Evolutionary conservation across 352 stramenopile species (phyloP), one percentile per base, ranked within the genome.

Genomic region (Phytopythium aichiense): DNA sequence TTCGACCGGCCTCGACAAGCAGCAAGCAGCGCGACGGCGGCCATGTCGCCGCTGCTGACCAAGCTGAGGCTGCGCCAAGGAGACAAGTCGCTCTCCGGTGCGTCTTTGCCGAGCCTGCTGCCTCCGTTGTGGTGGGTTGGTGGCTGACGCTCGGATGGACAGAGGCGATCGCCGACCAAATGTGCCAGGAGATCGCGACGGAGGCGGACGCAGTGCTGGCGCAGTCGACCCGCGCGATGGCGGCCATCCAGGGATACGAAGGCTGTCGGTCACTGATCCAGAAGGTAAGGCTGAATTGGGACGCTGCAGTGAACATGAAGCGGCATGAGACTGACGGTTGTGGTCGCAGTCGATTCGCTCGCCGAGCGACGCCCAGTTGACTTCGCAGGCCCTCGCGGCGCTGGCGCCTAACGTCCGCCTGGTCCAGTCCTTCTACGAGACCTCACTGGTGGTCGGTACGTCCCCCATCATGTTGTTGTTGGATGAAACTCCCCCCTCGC

Each of bases 231-330:
- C 66, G 58, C 28, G 71, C 75, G 28, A 48, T 85, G 33, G 33
- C 45, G 22, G 42, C 65, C 66, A 66, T 79, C 33, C 66, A 85
- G 61, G 60, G 62, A 45, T 87, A 87, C 60, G 58, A 76, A 4
- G 73, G 78, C 35, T 87, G 76, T 58, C 68, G 81, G 15, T 37
- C 67, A 11, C 63, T 83, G 13, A 80, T 87, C 42, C 78, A 84
- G 54, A 73, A 70, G 60, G 77, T 63, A 61, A n/a, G n/a, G n/a
- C n/a, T n/a, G n/a, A n/a, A 3, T 16, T 7, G 20, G 22, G 43
- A 25, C 11, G 45, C 8, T 30, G 7, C 38, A 45, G 38, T 22
- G 13, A 18, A n/a, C 38, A 45, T 16, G 38, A 16, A 16, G 35
- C 1, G 38, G n/a, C 40, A 9, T 22, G 22, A 8, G 28, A 15